phyloP scores from a whole-genome alignment of 495 filamentous ascomycete species.

The Sporormia fimetaria region DNA sequence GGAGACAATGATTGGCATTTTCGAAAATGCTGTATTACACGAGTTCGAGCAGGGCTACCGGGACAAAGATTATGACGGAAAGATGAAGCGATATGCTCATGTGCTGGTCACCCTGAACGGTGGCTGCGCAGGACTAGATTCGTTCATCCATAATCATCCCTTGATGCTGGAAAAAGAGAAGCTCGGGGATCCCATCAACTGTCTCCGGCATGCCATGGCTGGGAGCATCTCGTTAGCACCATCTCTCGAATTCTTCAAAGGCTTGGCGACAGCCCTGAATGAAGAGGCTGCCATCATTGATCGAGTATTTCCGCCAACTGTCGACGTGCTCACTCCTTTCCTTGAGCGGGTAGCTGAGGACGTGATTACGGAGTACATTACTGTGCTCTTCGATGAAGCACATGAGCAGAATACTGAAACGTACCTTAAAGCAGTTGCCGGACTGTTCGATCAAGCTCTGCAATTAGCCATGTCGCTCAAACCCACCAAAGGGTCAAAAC shows the following conservation, averaged over 20 bases:
- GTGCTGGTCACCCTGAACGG: conserved; percentile 77
- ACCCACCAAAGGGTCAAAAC: conserved; percentile 48
- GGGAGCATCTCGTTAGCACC: conserved; percentile 62
- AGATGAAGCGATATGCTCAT: conserved; percentile 79
- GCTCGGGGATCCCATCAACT: conserved; percentile 70
- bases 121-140: conserved; percentile 61
- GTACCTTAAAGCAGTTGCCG: conserved; percentile 78
- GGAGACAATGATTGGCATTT: conserved; percentile 62
- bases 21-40: conserved; percentile 78
- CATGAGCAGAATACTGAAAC: conserved; percentile 62
- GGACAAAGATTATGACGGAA: conserved; percentile 75
- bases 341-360: conserved; percentile 74
- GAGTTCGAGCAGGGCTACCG: conserved; percentile 89
- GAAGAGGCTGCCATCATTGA: conserved; percentile 77
- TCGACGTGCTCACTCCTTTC: conserved; percentile 63
- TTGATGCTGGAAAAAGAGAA: conserved; percentile 61
- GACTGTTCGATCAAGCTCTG: conserved; percentile 73
- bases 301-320: conserved; percentile 67
- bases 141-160: conserved; percentile 80
- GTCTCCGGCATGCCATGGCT: conserved; percentile 47
- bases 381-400: conserved; percentile 77
- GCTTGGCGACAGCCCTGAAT: conserved; percentile 60
- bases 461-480: conserved; percentile 59
- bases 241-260: conserved; percentile 69
- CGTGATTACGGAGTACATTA: conserved; percentile 76